Conservation (phyloP, 2,329 filamentous ascomycete species). For the Ophiostoma tasmaniense region DNA sequence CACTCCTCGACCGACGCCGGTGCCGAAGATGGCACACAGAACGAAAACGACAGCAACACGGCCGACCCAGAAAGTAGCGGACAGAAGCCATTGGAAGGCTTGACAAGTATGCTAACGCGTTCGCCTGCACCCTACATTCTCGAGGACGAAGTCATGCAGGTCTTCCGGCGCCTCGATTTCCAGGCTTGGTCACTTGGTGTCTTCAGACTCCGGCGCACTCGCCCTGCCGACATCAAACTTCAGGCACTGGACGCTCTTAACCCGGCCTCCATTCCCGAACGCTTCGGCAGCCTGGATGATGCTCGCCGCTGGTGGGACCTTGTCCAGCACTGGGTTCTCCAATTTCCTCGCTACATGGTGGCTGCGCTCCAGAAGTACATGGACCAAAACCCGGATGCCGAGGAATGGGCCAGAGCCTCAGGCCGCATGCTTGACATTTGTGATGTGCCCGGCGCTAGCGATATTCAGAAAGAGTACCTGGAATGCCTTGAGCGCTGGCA, state of each 20-base stretch:
- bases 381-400: slow-evolving; percentile 10
- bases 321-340: slow-evolving; percentile 25
- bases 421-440: slow-evolving; percentile 19
- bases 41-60: not conserved
- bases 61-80: not conserved
- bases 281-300: slow-evolving; percentile 23
- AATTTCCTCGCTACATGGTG: slow-evolving; percentile 22
- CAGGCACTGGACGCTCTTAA: slow-evolving; percentile 15
- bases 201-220: slow-evolving; percentile 17
- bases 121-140: slow-evolving; percentile 22
- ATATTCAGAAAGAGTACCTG: slow-evolving; percentile 26
- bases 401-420: not conserved
- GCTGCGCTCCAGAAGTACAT: slow-evolving; percentile 19
- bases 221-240: slow-evolving; percentile 16
- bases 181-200: slow-evolving; percentile 25
- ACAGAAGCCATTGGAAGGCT: not conserved
- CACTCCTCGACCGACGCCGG: not conserved
- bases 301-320: slow-evolving; percentile 27
- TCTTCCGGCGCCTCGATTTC: slow-evolving; percentile 27
- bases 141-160: slow-evolving; percentile 25
- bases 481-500: slow-evolving; percentile 35
- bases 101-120: slow-evolving; percentile 1
- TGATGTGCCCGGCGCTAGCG: slow-evolving; percentile 18
- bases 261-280: slow-evolving; percentile 20
- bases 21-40: not conserved